phyloP scores from a whole-genome alignment of 2,329 filamentous ascomycete genomes.

The Niveomyces coronatus region DNA sequence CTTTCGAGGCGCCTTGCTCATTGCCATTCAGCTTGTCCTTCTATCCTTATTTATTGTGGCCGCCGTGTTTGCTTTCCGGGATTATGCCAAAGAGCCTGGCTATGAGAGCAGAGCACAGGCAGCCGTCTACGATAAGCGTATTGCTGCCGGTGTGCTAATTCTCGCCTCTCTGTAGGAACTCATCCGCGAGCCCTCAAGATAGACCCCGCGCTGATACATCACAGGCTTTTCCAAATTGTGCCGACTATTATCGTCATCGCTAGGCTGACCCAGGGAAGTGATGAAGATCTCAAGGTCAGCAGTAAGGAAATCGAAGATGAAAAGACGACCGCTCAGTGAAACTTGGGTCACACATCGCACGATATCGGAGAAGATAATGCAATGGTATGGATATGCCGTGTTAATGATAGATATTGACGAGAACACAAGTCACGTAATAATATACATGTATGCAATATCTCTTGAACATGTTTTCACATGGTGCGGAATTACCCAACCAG shows the following conservation, averaged over 20 bases:
- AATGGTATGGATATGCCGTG: neutral
- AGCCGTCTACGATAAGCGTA: constrained; percentile 6
- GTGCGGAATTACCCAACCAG: too few species aligned
- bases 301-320: constrained; percentile 6
- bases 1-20: constrained; percentile 1
- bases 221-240: constrained; percentile 6
- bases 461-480: too few species aligned
- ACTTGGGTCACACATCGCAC: neutral
- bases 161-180: constrained; percentile 8
- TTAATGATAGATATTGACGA: too few species aligned
- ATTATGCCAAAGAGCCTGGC: constrained; percentile 8
- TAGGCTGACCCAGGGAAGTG: constrained; percentile 4
- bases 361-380: neutral
- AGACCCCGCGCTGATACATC: neutral
- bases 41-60: constrained; percentile 6
- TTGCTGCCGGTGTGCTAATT: constrained; percentile 7
- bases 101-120: constrained; percentile 6
- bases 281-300: constrained; percentile 1
- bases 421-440: too few species aligned
- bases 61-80: constrained; percentile 7
- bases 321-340: neutral
- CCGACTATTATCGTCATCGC: constrained; percentile 7
- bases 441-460: too few species aligned
- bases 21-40: constrained; percentile 2
- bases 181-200: too few species aligned